Evolutionary conservation across 2,329 filamentous ascomycete genomes (phyloP), one percentile per base, ranked within the genome.

Genomic region (Fusarium devonianum): DNA sequence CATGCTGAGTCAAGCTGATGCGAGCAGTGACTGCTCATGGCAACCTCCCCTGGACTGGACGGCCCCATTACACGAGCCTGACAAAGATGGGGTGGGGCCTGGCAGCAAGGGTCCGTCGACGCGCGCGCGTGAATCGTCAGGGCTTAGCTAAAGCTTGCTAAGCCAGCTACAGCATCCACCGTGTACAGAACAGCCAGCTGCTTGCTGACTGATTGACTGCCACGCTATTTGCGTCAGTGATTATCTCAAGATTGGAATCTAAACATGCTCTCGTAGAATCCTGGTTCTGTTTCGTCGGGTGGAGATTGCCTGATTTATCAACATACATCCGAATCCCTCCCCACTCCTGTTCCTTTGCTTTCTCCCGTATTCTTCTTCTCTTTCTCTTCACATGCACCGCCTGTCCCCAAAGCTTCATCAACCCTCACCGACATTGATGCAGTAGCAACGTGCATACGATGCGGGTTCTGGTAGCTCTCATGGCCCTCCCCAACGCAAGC

Each of bases 41-140:
- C 39, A 45, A 47, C 43, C 21, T 28, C 41, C 25, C 43, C 17
- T 32, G 30, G 16, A 18, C 40, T n/a, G n/a, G n/a, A 18, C 23
- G 26, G 28, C 36, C 48, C 46, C n/a, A 68, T 68, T 66, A 68
- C 64, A 63, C 47, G 51, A 68, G 54, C 60, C 64, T 68, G 66
- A 68, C 66, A 68, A 68, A 68, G 57, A 22, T 21, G 21, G 7
- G 26, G 56, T 36, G 57, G 49, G 40, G 48, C 44, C 21, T 22
- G 30, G n/a, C 23, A 10, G 7, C 7, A 5, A 5, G 21, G 9
- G 4, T 25, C 22, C 12, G n/a, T 11, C 22, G 22, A 9, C 40
- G 45, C 36, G 43, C 58, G 58, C 61, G 62, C 62, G 62, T 57
- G 35, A 8, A 17, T 47, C 42, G 17, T 14, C 37, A 36, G 25